A percentile compares a stretch with the other conserved stretches of the same genome.
Conservation (phyloP, 345 rosid species). For the Camelina neglecta region DNA sequence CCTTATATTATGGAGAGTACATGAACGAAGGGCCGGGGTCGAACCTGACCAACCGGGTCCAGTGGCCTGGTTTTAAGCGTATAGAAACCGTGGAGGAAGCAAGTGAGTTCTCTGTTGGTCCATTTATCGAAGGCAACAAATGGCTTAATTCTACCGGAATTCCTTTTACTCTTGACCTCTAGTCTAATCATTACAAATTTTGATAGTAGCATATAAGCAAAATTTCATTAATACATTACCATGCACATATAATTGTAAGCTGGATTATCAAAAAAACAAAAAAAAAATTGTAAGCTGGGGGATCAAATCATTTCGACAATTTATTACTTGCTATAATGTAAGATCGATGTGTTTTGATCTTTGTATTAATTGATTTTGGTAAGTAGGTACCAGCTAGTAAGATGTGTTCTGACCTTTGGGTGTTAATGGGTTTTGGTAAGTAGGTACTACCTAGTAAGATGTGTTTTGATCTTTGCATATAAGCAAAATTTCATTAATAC, state of each 20-base stretch:
- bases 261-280: too few relatives aligned
- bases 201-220: slow-evolving; percentile 24
- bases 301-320: too few relatives aligned
- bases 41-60: slow-evolving; percentile 64
- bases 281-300: too few relatives aligned
- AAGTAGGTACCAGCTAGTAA: too few relatives aligned
- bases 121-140: slow-evolving; percentile 60
- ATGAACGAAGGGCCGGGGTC: slow-evolving; percentile 71
- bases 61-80: slow-evolving; percentile 75
- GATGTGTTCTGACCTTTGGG: too few relatives aligned
- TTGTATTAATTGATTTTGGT: too few relatives aligned
- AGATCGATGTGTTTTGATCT: too few relatives aligned
- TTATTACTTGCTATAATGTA: too few relatives aligned
- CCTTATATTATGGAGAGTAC: slow-evolving; percentile 80
- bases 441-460: too few relatives aligned
- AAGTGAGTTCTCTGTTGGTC: slow-evolving; percentile 55
- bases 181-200: slow-evolving; percentile 43
- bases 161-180: slow-evolving; percentile 49
- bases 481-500: not conserved
- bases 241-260: too few relatives aligned
- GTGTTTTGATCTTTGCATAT: too few relatives aligned
- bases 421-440: too few relatives aligned
- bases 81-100: slow-evolving; percentile 62
- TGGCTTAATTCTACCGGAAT: slow-evolving; percentile 66
- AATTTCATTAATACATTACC: slow-evolving; percentile 2